Percentiles rank a stretch among this genome's conserved stretches.
Evolutionary conservation across 352 stramenopile genomes (phyloP).

Genomic region (Aphanomyces euteiches): DNA sequence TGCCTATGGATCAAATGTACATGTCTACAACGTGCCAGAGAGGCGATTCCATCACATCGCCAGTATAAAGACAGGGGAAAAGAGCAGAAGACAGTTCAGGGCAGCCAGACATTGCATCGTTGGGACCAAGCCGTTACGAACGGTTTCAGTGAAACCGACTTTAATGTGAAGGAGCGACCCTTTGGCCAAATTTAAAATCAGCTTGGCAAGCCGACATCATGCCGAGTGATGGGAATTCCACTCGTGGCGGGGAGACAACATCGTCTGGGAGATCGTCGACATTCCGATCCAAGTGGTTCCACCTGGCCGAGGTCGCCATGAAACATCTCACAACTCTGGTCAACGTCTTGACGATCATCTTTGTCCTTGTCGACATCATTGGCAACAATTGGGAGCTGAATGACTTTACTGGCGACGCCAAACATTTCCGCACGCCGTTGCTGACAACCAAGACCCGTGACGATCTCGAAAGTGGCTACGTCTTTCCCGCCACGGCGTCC

Average conservation of each 20-base stretch:
- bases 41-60: background rate
- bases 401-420: slow-evolving; percentile 15
- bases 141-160: background rate
- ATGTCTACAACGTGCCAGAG: background rate
- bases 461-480: background rate
- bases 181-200: background rate
- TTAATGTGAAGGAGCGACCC: no score
- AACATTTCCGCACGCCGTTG: slow-evolving; percentile 17
- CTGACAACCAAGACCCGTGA: background rate
- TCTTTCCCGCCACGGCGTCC: background rate
- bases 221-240: background rate
- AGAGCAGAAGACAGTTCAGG: no score
- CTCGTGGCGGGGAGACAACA: background rate
- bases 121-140: no score
- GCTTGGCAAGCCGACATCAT: background rate
- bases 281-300: background rate
- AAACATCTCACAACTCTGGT: background rate
- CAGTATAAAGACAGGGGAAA: background rate
- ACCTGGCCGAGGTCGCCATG: background rate
- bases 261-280: background rate
- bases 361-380: slow-evolving; percentile 9
- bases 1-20: background rate
- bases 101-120: no score
- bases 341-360: background rate
- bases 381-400: slow-evolving; percentile 26